Conservation (phyloP, 306 rosid genomes). For the Hippophae gyantsensis region DNA sequence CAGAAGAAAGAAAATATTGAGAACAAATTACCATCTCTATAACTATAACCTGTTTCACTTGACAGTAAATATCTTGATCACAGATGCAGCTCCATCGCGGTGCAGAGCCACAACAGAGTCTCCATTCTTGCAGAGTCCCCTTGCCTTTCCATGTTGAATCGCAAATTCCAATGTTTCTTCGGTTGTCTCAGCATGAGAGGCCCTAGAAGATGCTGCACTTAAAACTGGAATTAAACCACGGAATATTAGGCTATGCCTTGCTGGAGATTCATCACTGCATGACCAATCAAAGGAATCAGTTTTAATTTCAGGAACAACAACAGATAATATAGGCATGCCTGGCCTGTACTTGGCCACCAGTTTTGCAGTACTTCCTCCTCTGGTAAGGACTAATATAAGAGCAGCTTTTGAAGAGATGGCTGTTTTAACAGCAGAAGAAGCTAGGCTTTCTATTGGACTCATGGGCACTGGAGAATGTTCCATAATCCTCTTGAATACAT, state of each 20-base stretch:
- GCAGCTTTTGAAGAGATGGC: conserved; percentile 76
- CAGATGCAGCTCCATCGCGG: conserved; percentile 80
- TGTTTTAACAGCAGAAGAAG: conserved; percentile 76
- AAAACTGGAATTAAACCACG: conserved; percentile 86
- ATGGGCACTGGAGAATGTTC: conserved; percentile 78
- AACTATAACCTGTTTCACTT: conserved; percentile 38
- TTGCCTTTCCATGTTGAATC: conserved; percentile 58
- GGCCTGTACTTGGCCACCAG: conserved; percentile 98
- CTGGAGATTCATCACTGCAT: conserved; percentile 96
- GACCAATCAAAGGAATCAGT: conserved; percentile 87
- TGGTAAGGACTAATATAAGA: conserved; percentile 68
- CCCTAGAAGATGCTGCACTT: conserved; percentile 84
- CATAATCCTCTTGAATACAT: conserved; percentile 73
- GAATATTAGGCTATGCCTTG: conserved; percentile 92
- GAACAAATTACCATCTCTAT: too few species aligned
- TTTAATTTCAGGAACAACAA: conserved; percentile 89
- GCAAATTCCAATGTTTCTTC: conserved; percentile 83
- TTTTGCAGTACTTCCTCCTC: conserved; percentile 85
- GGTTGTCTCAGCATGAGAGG: conserved; percentile 87
- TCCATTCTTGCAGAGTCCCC: conserved; percentile 71
- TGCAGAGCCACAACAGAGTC: conserved; percentile 92
- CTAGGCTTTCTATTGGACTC: conserved; percentile 85
- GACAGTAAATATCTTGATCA: conserved; percentile 94
- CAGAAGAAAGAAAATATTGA: too few species aligned
- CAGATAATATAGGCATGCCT: conserved; percentile 88